Conservation (phyloP, 352 stramenopile genomes). For the Phytophthora constricta region DNA sequence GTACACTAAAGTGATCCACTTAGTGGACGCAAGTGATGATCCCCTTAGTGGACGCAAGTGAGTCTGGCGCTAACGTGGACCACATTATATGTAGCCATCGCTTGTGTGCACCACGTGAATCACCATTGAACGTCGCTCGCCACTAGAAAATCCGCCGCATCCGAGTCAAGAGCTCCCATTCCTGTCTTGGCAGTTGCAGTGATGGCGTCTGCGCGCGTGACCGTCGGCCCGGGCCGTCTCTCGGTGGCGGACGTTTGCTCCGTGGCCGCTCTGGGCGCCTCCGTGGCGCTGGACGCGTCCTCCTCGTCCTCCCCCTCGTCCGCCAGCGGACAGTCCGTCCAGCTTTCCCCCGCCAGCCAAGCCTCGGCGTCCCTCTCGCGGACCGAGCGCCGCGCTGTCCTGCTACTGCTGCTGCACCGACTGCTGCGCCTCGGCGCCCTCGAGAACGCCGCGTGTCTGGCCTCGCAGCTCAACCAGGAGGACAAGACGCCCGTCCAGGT, state of each 20-base stretch:
- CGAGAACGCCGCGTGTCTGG: conserved; percentile 51
- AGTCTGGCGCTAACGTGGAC: too few relatives aligned
- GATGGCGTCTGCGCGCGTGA: conserved; percentile 61
- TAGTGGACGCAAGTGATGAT: too few relatives aligned
- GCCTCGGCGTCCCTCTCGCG: conserved; percentile 11
- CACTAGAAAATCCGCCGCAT: conserved; percentile 30
- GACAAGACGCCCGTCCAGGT: conserved; percentile 33
- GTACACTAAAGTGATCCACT: too few relatives aligned
- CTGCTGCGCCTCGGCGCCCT: conserved; percentile 48
- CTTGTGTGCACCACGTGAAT: too few relatives aligned
- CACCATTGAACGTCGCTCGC: conserved; percentile 6
- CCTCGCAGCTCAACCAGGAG: conserved; percentile 67
- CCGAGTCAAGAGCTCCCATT: conserved; percentile 5
- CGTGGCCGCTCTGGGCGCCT: conserved; percentile 56
- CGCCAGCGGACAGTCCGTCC: conserved; percentile 15
- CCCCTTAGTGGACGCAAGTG: too few relatives aligned
- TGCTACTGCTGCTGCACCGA: conserved; percentile 53
- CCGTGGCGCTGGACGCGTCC: conserved; percentile 45
- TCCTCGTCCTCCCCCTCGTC: conserved; percentile 18
- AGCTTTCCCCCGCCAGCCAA: conserved; percentile 9
- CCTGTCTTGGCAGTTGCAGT: not conserved
- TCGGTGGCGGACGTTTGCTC: conserved; percentile 65
- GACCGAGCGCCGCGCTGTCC: conserved; percentile 37
- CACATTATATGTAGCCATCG: too few relatives aligned
- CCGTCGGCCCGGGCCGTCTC: conserved; percentile 60